Conservation (phyloP, 2,329 filamentous ascomycete genomes). For the Fusarium paranaense region DNA sequence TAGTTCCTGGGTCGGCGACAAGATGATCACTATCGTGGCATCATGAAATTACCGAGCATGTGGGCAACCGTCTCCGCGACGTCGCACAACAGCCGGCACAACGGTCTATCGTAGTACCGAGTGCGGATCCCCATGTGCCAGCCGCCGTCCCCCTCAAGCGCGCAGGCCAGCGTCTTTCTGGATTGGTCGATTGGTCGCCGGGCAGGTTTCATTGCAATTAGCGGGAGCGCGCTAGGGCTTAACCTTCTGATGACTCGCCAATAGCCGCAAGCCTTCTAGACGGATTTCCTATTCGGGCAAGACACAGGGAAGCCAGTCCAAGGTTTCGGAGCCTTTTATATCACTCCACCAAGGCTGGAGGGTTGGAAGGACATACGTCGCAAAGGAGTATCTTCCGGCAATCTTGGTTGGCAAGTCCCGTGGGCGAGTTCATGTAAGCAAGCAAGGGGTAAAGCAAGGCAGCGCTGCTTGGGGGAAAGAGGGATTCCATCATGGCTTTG, state of each 20-base stretch:
- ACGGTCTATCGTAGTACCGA: conserved; percentile 15
- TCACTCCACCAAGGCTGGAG: conserved; percentile 27
- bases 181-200: conserved; percentile 23
- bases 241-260: conserved; percentile 29
- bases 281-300: conserved; percentile 43
- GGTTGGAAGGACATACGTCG: conserved; percentile 14
- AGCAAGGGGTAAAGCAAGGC: neutral
- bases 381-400: conserved; percentile 11
- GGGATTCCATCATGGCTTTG: neutral
- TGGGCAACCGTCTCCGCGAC: conserved; percentile 11
- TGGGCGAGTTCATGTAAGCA: neutral
- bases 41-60: conserved; percentile 21
- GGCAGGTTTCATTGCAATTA: conserved; percentile 27
- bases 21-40: conserved; percentile 14
- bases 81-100: conserved; percentile 33
- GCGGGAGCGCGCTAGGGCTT: conserved; percentile 26
- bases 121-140: conserved; percentile 15
- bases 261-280: conserved; percentile 35
- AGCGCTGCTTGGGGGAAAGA: neutral
- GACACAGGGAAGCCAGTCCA: conserved; percentile 2
- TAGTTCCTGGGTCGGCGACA: conserved; percentile 1
- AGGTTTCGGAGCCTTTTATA: conserved; percentile 10
- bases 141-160: conserved; percentile 34
- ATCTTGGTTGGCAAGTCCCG: neutral
- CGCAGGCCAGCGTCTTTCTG: conserved; percentile 21